Conservation (phyloP, 2,329 filamentous ascomycete genomes). For the Sarocladium brachiariae region DNA sequence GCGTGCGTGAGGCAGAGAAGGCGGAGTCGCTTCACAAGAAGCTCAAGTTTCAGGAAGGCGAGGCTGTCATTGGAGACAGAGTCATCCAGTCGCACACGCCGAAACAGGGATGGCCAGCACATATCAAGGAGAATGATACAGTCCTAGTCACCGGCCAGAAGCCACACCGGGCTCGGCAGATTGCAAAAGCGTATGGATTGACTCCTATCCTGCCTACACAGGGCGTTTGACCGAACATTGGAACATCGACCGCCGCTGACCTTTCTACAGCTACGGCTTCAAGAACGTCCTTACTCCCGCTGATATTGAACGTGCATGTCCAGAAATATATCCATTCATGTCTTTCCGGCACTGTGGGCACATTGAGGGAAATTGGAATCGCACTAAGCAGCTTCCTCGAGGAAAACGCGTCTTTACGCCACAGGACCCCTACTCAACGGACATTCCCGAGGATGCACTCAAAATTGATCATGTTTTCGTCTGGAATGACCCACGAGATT, state of each 20-base stretch:
- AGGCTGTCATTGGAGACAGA: slow-evolving; percentile 26
- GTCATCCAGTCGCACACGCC: slow-evolving; percentile 83
- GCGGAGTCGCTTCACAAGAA: slow-evolving; percentile 26
- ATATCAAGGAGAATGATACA: slow-evolving; percentile 37
- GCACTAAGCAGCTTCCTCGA: slow-evolving; percentile 20
- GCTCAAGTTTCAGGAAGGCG: slow-evolving; percentile 23
- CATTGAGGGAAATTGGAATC: background rate
- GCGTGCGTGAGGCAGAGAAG: slow-evolving; percentile 55
- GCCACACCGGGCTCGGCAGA: slow-evolving; percentile 57
- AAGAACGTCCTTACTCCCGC: slow-evolving; percentile 75
- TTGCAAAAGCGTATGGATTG: slow-evolving; percentile 56
- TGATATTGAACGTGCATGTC: slow-evolving; percentile 71
- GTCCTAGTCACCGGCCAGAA: slow-evolving; percentile 69
- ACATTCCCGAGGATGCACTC: slow-evolving; percentile 39
- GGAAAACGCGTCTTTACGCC: slow-evolving; percentile 25
- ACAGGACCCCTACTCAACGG: slow-evolving; percentile 24
- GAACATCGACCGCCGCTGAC: slow-evolving; percentile 8
- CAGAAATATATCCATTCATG: slow-evolving; percentile 78
- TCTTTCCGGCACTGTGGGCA: slow-evolving; percentile 9
- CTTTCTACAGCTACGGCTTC: slow-evolving; percentile 56
- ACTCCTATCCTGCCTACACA: slow-evolving; percentile 16
- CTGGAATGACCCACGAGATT: slow-evolving; percentile 94
- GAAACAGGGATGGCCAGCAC: slow-evolving; percentile 52
- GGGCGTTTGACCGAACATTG: background rate
- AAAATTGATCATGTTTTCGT: slow-evolving; percentile 89